These are phyloP conservation scores for Botryotinia narcissicola DNA, from an alignment of 2,329 filamentous ascomycete species.

Conservation along the genomic window DNA sequence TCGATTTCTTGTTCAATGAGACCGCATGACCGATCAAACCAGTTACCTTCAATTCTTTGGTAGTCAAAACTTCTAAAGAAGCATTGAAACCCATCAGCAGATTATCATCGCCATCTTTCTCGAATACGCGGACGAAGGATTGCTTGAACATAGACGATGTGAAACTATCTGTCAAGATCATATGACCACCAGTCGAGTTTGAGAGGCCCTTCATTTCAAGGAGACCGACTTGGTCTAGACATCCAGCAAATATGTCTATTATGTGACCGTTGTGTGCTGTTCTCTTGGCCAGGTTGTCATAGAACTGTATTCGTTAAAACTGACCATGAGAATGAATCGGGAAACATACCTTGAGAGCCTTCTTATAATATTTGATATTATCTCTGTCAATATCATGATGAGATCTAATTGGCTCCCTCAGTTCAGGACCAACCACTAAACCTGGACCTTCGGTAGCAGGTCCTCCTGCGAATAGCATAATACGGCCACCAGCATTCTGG, in stretches of 20 bases:
- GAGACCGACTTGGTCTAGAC: constrained; percentile 93
- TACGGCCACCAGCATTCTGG: constrained; percentile 88
- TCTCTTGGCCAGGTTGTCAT: constrained; percentile 89
- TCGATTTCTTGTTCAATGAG: constrained; percentile 96
- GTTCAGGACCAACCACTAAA: constrained; percentile 92
- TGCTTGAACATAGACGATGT: constrained; percentile 99
- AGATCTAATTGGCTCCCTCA: constrained; percentile 93
- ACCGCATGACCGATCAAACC: constrained; percentile 95
- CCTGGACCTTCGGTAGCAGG: constrained; percentile 94
- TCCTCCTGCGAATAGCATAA: constrained; percentile 96
- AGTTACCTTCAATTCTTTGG: constrained; percentile 97
- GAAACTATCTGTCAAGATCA: constrained; percentile 97
- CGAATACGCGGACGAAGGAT: constrained; percentile 94
- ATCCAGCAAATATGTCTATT: constrained; percentile 96
- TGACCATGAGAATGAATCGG: not conserved
- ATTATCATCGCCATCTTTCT: constrained; percentile 93
- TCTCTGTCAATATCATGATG: constrained; percentile 99
- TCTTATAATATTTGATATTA: constrained; percentile 99
- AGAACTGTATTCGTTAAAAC: constrained; percentile 63
- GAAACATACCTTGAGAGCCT: constrained; percentile 77
- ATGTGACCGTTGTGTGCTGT: constrained; percentile 96
- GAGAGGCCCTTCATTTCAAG: constrained; percentile 97
- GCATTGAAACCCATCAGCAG: constrained; percentile 98
- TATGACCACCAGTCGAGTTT: constrained; percentile 95
- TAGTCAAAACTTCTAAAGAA: constrained; percentile 90